Percentiles rank a stretch among this genome's conserved stretches.
Conservation (phyloP, 352 stramenopile species). For the Pythium insidiosum region DNA sequence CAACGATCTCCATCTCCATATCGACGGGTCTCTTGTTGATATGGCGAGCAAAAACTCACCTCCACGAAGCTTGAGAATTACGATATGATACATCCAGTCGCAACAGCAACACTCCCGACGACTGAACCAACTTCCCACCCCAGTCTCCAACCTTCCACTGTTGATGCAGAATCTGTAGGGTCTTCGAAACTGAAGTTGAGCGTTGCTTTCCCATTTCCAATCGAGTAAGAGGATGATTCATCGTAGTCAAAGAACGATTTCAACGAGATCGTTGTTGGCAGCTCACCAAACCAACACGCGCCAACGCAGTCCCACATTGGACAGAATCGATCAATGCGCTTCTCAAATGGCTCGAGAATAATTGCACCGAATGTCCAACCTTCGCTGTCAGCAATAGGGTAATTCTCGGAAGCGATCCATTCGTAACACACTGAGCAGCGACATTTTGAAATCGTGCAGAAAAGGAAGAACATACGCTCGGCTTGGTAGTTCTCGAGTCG, state of each 20-base stretch:
- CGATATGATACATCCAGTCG: too few species aligned
- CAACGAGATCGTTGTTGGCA: slow-evolving; percentile 18
- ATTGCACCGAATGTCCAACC: neutral
- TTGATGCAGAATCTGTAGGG: too few species aligned
- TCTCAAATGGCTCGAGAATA: neutral
- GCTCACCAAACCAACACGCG: neutral
- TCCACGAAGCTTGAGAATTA: too few species aligned
- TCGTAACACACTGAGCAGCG: neutral
- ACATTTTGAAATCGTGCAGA: neutral
- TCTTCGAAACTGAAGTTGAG: too few species aligned
- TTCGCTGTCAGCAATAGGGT: neutral
- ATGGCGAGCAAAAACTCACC: too few species aligned
- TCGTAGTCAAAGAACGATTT: neutral
- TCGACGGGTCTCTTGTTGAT: too few species aligned
- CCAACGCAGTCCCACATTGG: slow-evolving; percentile 1
- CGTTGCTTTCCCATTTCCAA: too few species aligned
- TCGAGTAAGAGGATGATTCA: too few species aligned
- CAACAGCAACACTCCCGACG: too few species aligned
- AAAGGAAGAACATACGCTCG: neutral
- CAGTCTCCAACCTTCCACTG: too few species aligned
- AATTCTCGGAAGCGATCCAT: neutral
- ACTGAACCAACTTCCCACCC: too few species aligned
- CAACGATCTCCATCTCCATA: too few species aligned
- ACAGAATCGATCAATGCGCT: slow-evolving; percentile 1
- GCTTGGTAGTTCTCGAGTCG: neutral